Evolutionary conservation across 306 rosid species (phyloP).

Genomic region (Acacia melanoxylon): DNA sequence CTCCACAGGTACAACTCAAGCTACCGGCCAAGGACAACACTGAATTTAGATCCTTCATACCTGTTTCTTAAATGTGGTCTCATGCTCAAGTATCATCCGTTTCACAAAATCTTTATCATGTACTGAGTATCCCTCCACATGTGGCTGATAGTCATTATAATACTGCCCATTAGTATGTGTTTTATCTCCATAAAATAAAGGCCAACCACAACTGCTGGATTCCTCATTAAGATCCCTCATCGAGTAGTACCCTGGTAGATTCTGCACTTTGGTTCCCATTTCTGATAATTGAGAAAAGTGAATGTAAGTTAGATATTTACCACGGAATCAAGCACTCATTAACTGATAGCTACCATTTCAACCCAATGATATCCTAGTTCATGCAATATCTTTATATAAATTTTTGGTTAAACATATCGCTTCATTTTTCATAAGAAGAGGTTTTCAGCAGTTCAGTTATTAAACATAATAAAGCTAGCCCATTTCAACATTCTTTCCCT

Average conservation of each 20-base stretch:
- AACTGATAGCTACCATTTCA: constrained; percentile 18
- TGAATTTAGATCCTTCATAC: constrained; percentile 38
- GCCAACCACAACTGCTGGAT: constrained; percentile 90
- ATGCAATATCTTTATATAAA: constrained; percentile 15
- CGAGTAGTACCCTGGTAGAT: constrained; percentile 72
- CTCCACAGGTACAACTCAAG: background rate
- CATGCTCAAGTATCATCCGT: constrained; percentile 83
- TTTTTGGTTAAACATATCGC: background rate
- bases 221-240: constrained; percentile 96
- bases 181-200: constrained; percentile 69
- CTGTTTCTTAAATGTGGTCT: constrained; percentile 84
- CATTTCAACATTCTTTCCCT: background rate
- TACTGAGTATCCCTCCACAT: constrained; percentile 54
- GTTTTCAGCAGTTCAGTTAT: constrained; percentile 5
- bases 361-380: constrained; percentile 20
- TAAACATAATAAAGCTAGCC: background rate
- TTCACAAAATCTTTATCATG: constrained; percentile 71
- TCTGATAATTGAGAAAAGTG: constrained; percentile 48
- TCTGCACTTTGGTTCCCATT: constrained; percentile 98
- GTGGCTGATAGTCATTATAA: constrained; percentile 53
- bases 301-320: constrained; percentile 16
- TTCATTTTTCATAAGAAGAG: background rate
- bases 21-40: background rate
- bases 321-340: background rate
- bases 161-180: constrained; percentile 56